Conservation (phyloP, 371 early-diverging fungal species). For the Mortierella sp. region DNA sequence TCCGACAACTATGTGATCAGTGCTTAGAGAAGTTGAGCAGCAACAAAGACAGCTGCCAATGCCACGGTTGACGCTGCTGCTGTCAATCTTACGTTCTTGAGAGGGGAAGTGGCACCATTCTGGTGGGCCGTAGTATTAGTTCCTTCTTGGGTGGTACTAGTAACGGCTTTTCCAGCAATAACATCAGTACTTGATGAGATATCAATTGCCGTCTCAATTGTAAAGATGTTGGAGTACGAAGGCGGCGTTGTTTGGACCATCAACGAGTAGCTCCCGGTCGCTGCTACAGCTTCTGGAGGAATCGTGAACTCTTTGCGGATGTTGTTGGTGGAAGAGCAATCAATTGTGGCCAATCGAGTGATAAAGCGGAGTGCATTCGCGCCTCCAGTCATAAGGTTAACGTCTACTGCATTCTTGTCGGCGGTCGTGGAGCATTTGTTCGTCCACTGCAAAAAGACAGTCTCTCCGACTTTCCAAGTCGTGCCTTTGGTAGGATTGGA, state of each 20-base stretch:
- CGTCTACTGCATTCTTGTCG: slow-evolving; percentile 27
- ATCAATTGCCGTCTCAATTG: slow-evolving; percentile 17
- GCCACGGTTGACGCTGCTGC: background rate
- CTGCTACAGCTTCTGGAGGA: slow-evolving; percentile 26
- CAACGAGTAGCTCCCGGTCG: slow-evolving; percentile 35
- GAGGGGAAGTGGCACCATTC: background rate
- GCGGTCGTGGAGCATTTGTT: slow-evolving; percentile 41
- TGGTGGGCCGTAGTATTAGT: background rate
- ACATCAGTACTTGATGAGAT: background rate
- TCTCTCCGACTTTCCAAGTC: slow-evolving; percentile 43
- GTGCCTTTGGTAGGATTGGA: slow-evolving; percentile 48
- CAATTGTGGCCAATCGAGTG: slow-evolving; percentile 41
- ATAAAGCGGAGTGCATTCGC: slow-evolving; percentile 39
- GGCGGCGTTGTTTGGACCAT: slow-evolving; percentile 47
- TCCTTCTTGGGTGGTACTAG: background rate
- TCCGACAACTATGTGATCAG: too few species aligned
- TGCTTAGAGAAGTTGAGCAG: slow-evolving; percentile 16
- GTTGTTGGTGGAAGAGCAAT: slow-evolving; percentile 33
- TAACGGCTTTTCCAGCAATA: background rate
- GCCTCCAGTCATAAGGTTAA: slow-evolving; percentile 47
- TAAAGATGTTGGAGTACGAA: slow-evolving; percentile 43
- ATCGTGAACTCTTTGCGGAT: slow-evolving; percentile 46
- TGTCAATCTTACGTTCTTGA: background rate
- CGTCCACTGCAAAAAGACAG: slow-evolving; percentile 46
- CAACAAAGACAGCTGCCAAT: slow-evolving; percentile 11